These are phyloP conservation scores for Elsinoe perseae DNA, from an alignment of 2,329 filamentous ascomycete genomes.

Conservation along the genomic window DNA sequence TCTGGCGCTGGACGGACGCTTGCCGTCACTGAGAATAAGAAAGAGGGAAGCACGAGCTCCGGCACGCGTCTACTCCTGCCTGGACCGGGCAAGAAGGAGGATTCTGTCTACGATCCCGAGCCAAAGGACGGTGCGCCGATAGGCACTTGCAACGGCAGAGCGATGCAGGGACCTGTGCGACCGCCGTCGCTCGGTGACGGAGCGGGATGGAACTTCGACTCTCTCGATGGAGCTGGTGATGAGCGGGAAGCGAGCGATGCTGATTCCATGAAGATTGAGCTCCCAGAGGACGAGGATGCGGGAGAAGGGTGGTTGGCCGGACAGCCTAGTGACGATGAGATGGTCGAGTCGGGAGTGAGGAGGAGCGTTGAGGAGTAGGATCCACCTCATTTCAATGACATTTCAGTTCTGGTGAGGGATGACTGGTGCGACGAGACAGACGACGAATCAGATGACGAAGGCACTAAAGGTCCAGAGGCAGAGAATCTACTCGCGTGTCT, in stretches of 20 bases:
- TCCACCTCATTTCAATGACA: no score
- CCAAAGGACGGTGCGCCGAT: neutral
- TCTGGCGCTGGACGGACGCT: conserved; percentile 64
- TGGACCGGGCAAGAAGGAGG: conserved; percentile 25
- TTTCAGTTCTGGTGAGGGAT: no score
- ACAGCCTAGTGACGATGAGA: neutral
- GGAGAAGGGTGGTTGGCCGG: conserved; percentile 13
- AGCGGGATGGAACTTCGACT: conserved; percentile 8
- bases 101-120: neutral
- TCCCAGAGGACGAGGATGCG: conserved; percentile 22
- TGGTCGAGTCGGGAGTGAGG: neutral
- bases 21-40: neutral
- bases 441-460: no score
- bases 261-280: conserved; percentile 18
- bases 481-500: neutral
- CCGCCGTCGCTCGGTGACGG: conserved; percentile 22
- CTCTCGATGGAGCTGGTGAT: conserved; percentile 8
- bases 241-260: neutral
- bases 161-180: neutral
- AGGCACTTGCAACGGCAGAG: conserved; percentile 13
- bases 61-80: conserved; percentile 22
- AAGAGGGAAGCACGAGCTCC: neutral
- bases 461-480: no score
- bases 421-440: neutral
- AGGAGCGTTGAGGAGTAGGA: neutral